Base-by-base conservation (phyloP, 2,329 filamentous ascomycete species). In the Purpureocillium takamizusanense region DNA sequence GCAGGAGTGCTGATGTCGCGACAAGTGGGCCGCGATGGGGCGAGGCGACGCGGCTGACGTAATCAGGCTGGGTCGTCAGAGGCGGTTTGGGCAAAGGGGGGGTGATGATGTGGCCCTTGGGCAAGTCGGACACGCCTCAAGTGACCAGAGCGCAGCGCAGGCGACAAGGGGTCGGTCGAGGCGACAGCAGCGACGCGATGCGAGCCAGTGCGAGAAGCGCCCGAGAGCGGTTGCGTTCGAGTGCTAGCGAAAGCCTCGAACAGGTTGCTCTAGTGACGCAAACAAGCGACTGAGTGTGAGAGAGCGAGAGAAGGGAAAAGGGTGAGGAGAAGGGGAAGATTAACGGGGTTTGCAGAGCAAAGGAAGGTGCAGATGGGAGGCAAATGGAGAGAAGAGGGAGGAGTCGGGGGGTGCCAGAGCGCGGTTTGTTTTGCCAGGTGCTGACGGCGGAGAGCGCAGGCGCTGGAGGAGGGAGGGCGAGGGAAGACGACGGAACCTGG, bases 211-310 rank as follows among this genome's bases (percentile, higher is more conserved):
- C 18, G 32, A 6, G 28, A 14, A 18, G 33, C 18, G 41, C 35
- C 27, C 36, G 25, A 39, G 34, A 35, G 41, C 38, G 41, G 40
- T 39, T 35, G 43, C 42, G 48, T 54, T 55, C 67, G 66, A 73
- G 62, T 59, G 62, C 69, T 72, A 73, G 55, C 57, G 44, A 72
- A 65, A 65, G 62, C 58, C 62, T 65, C 62, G 61, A 62, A 42
- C 42, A 42, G n/a, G 50, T 43, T 48, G 42, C 47, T 51, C 50
- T 43, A 37, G 15, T 36, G 35, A 37, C 21, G 21, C 21, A 10
- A 33, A 36, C 38, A 37, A 41, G 38, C 43, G 45, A 43, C 49
- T 46, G 49, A 44, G 44, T 51, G 38, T 46, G 37, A 45, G 46
- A 41, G 42, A 46, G 45, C 41, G 48, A 49, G 50, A 46, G 52